phyloP scores from a whole-genome alignment of 805 yeast species.

The Saccharomycopsis vini region DNA sequence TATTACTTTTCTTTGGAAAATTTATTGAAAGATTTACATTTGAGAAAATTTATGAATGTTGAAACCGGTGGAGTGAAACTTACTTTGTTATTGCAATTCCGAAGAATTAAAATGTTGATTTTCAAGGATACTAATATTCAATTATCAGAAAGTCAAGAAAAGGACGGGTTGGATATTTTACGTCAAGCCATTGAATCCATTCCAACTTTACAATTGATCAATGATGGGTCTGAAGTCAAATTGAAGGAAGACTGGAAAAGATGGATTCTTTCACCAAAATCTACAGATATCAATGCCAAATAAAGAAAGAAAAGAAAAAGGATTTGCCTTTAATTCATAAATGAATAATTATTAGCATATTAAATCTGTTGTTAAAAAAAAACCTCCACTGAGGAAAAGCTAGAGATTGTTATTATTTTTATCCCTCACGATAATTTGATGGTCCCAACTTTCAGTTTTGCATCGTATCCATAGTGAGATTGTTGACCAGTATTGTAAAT shows the following conservation, averaged over 20 bases:
- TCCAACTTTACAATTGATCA: constrained; percentile 29
- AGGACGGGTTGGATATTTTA: constrained; percentile 32
- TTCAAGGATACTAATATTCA: constrained; percentile 40
- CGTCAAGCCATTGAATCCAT: constrained; percentile 30
- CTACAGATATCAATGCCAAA: background rate
- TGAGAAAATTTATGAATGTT: constrained; percentile 71
- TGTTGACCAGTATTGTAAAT: too few species aligned
- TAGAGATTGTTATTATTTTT: too few species aligned
- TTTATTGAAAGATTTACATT: constrained; percentile 71
- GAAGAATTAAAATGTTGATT: constrained; percentile 57
- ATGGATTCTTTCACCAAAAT: constrained; percentile 41
- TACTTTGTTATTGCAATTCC: constrained; percentile 54
- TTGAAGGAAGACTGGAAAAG: constrained; percentile 46
- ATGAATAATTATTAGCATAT: too few species aligned
- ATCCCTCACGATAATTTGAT: too few species aligned
- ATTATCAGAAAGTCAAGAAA: constrained; percentile 42
- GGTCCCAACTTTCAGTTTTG: too few species aligned
- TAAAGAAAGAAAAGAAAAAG: too few species aligned
- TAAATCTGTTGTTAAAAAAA: too few species aligned
- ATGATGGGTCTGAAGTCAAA: constrained; percentile 49
- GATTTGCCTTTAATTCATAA: too few species aligned
- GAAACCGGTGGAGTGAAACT: constrained; percentile 65
- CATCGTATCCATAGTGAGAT: too few species aligned
- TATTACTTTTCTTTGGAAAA: constrained; percentile 88
- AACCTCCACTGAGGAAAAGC: too few species aligned